Base-by-base conservation (phyloP, 2,329 filamentous ascomycete species). In the Rhinocladiella similis region DNA sequence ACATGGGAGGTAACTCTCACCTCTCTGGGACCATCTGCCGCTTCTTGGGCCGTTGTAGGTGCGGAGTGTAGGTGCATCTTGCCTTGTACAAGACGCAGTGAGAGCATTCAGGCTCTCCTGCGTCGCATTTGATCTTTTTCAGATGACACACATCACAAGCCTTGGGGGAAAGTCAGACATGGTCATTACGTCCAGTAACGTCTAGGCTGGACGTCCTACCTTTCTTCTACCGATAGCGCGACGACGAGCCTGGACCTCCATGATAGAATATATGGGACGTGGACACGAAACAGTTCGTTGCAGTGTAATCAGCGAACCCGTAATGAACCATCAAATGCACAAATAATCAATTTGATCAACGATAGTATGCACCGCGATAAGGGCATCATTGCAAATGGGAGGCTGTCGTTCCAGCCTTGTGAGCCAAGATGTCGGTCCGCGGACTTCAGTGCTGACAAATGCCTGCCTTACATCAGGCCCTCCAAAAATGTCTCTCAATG, bases 101-200 rank as follows among this genome's bases (percentile, higher is more conserved):
- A n/a, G 33, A 41, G 49, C 49, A 51, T n/a, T 41, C 38, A 16
- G 49, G 49, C 36, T 42, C 38, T 19, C 42, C 27, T 25, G 22
- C 49, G 18, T 51, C 49, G n/a, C 49, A 51, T 42, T 51, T 51
- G 36, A 51, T 51, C 16, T 51, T 51, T 19, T 18, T 51, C 35
- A 27, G 16, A 5, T 51, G 19, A 22, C 49, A 51, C 13, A 41
- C 22, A 22, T 41, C 35, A 29, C 49, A 51, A 27, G 49, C 49
- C 49, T 51, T 18, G 2, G 29, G 10, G 1, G 10, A 41, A 19
- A 6, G 38, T 12, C 12, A 18, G 14, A 3, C 12, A 41, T 41
- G 38, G 10, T 41, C 18, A 16, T 5, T 12, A 5, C 4, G n/a
- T 18, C 6, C 38, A 41, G 38, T 3, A 6, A 6, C 35, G 13